Base-by-base conservation (phyloP, 2,329 filamentous ascomycete genomes). In the Aaosphaeria pasadenensis region DNA sequence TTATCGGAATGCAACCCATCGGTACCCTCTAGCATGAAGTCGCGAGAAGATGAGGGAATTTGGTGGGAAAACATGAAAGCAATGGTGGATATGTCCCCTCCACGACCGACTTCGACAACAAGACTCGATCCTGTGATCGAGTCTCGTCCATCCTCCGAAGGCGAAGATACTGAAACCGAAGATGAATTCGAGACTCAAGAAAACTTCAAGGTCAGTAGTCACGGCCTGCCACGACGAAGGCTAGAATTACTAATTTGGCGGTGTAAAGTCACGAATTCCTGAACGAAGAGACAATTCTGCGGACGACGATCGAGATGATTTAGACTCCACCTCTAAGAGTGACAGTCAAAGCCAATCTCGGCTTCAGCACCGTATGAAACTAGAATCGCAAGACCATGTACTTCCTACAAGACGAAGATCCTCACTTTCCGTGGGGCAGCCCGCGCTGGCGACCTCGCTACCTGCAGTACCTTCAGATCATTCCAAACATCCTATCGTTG, bases 141-240 rank as follows among this genome's bases (percentile, higher is more conserved):
- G 9, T 11, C 39, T 59, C 48, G 45, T 36, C 42, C 4, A 47
- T 31, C 7, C 28, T 30, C 52, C 50, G 30, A 45, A 49, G 41
- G 30, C 50, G 63, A 62, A 7, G 67, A 67, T 44, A 67, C 58
- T 9, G 67, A 67, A 44, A 67, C 58, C 2, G 60, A 67, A 39
- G 66, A 70, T 32, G 71, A 71, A 53, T 69, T 69, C 46, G 66
- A 68, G 24, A 64, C 55, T 38, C 67, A 67, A 48, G 56, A 57
- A 7, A 55, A 62, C 42, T 72, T 61, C 55, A 65, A 64, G 40
- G 62, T 61, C 36, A 39, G 56, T 41, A 7, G 32, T 28, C 4
- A 29, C n/a, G 13, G 33, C 9, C 9, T 4, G 13, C 13, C 33
- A 36, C 33, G 33, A 9, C 9, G 13, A 36, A 36, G 13, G 9